Conservation (phyloP, 306 rosid species). For the Hippophae tibetana region DNA sequence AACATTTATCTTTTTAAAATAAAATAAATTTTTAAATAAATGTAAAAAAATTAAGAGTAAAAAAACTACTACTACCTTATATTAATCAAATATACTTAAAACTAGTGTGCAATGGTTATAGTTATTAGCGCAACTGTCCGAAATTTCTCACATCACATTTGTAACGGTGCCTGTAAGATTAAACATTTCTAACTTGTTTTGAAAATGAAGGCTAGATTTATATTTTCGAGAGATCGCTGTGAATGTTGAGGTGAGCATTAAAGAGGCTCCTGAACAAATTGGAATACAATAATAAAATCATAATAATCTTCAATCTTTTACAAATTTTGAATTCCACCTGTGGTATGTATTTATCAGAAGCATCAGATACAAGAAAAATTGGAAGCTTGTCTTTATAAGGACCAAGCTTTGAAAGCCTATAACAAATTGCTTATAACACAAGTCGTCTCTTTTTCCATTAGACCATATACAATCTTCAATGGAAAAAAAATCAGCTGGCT, state of each 20-base stretch:
- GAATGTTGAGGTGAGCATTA: neutral
- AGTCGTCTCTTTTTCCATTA: neutral
- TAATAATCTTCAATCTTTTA: neutral
- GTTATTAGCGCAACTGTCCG: no score
- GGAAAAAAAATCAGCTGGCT: neutral
- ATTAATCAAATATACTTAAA: no score
- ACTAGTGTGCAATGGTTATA: accelerated
- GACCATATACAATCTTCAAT: neutral
- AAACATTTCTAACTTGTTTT: no score
- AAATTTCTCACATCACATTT: no score
- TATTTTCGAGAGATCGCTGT: no score
- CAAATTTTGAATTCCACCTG: neutral
- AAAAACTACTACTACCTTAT: no score
- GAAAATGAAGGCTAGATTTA: no score
- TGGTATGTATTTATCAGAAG: constrained; percentile 3
- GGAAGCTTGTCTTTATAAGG: constrained; percentile 4
- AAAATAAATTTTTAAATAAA: no score
- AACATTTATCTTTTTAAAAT: no score
- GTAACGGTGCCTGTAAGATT: no score
- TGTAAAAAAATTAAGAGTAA: no score
- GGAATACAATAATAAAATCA: neutral
- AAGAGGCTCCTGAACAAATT: neutral
- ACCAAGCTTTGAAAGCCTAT: constrained; percentile 5
- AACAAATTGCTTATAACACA: constrained; percentile 5
- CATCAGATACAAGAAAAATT: constrained; percentile 8